phyloP scores from a whole-genome alignment of 768 basidiomycete genomes.

The Galerina sulciceps region DNA sequence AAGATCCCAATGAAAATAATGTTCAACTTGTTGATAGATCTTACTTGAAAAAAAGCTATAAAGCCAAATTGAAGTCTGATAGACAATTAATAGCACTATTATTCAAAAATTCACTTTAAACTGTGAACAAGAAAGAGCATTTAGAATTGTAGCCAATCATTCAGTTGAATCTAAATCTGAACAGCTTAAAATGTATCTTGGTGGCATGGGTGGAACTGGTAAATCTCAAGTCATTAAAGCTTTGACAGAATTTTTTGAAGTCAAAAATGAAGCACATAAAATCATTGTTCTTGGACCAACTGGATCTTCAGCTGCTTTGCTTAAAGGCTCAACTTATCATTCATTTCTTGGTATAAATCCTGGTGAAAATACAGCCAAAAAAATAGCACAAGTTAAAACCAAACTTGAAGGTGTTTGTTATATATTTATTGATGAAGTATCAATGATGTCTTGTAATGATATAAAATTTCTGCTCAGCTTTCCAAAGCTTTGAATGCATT shows the following conservation, averaged over 20 bases:
- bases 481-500: constrained; percentile 18
- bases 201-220: constrained; percentile 37
- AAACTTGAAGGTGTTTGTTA: constrained; percentile 12
- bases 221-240: constrained; percentile 36
- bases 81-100: constrained; percentile 29
- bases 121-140: constrained; percentile 35
- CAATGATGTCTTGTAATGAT: constrained; percentile 39
- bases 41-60: constrained; percentile 21
- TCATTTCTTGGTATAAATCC: constrained; percentile 14
- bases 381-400: constrained; percentile 18
- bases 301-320: constrained; percentile 17
- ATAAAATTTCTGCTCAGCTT: constrained; percentile 29
- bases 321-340: constrained; percentile 15
- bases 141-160: constrained; percentile 34
- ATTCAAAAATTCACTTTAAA: constrained; percentile 24
- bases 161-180: constrained; percentile 4
- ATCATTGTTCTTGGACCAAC: constrained; percentile 23
- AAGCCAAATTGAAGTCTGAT: constrained; percentile 13
- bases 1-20: neutral
- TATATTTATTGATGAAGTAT: constrained; percentile 43
- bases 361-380: neutral
- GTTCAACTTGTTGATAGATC: constrained; percentile 28
- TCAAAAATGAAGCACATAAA: constrained; percentile 13
- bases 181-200: constrained; percentile 34
- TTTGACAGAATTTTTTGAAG: constrained; percentile 23